Conservation (phyloP, 106 monocot species). For the Dendrobium nobile region DNA sequence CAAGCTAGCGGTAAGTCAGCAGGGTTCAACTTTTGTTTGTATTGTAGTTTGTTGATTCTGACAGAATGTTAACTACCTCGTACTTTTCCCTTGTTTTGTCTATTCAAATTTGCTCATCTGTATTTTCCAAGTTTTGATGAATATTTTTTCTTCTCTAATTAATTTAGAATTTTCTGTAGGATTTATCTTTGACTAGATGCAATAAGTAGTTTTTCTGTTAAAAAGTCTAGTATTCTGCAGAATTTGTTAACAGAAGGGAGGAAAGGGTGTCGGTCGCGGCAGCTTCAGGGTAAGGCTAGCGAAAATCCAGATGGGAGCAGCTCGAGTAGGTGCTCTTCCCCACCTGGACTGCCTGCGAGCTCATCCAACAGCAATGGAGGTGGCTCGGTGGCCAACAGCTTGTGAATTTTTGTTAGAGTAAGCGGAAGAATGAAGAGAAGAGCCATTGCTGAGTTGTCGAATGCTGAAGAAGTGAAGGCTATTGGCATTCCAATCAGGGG, state of each 20-base stretch:
- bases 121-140: not conserved
- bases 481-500: too few relatives aligned
- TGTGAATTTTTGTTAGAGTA: not conserved
- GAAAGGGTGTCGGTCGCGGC: conserved; percentile 25
- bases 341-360: conserved; percentile 22
- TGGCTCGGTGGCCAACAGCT: conserved; percentile 31
- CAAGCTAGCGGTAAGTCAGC: conserved; percentile 27
- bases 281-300: conserved; percentile 13
- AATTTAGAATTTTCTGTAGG: too few relatives aligned
- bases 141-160: not conserved
- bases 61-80: not conserved
- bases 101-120: not conserved
- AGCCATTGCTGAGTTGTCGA: not conserved
- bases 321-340: conserved; percentile 56
- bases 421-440: not conserved
- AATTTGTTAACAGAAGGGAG: conserved; percentile 29
- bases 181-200: too few relatives aligned
- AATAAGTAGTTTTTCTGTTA: not conserved
- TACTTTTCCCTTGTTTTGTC: not conserved
- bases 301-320: conserved; percentile 24
- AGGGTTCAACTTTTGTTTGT: conserved; percentile 27
- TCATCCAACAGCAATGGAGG: conserved; percentile 38
- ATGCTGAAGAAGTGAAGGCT: too few relatives aligned
- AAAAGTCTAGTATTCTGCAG: conserved; percentile 15
- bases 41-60: not conserved